A percentile compares a stretch with the other conserved stretches of the same genome.
These are phyloP conservation scores for Mycena rebaudengoi DNA, from an alignment of 768 basidiomycete genomes.

Conservation along the genomic window DNA sequence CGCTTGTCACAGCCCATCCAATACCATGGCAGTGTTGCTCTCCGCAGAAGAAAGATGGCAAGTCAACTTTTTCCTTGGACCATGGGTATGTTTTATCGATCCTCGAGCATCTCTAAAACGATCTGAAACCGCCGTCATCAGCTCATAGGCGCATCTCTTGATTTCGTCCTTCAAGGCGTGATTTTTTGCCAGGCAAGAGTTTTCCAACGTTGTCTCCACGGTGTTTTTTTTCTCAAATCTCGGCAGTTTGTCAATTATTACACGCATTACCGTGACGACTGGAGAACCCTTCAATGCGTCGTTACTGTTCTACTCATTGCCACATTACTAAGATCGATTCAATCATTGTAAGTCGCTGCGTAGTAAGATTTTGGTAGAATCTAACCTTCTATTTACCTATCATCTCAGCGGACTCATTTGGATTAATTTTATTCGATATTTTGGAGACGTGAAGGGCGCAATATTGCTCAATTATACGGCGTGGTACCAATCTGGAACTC, in stretches of 20 bases:
- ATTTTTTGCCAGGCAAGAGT: constrained; percentile 31
- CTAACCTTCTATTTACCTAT: background rate
- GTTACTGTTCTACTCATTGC: constrained; percentile 35
- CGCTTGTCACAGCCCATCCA: no score
- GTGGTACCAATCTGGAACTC: constrained; percentile 43
- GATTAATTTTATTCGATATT: constrained; percentile 37
- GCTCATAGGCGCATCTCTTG: constrained; percentile 33
- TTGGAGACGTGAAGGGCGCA: constrained; percentile 38
- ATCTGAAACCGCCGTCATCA: background rate
- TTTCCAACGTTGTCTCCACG: no score
- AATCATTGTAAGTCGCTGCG: constrained; percentile 41
- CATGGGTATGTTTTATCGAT: constrained; percentile 37
- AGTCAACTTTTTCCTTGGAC: constrained; percentile 38
- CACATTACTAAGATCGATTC: constrained; percentile 40
- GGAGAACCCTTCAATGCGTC: constrained; percentile 22
- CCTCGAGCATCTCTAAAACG: background rate
- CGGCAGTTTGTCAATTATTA: constrained; percentile 34
- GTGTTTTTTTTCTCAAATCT: background rate
- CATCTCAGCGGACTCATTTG: constrained; percentile 35
- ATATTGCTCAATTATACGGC: constrained; percentile 37
- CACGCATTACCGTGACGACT: constrained; percentile 31
- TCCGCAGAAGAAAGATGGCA: no score
- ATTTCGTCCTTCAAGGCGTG: constrained; percentile 38
- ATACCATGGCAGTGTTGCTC: no score
- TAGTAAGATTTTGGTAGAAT: no score